Evolutionary conservation across 192 early-diverging fungal species (phyloP).

Genomic region (Dissophora ornata): DNA sequence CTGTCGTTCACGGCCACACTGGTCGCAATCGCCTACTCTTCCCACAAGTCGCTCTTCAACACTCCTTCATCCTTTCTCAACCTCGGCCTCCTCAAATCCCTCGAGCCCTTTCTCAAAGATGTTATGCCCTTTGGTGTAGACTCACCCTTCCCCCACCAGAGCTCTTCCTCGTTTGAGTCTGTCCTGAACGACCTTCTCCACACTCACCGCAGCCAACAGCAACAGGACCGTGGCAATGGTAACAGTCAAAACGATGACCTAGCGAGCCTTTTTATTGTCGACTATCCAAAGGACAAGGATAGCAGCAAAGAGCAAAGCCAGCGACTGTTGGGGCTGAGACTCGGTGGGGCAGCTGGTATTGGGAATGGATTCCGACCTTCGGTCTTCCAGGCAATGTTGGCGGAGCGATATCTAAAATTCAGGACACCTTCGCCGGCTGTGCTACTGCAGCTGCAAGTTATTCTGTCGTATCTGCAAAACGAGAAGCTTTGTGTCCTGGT

Average conservation of each 20-base stretch:
- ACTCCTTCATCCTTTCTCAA: slow-evolving; percentile 49
- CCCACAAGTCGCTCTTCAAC: slow-evolving; percentile 48
- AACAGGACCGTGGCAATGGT: too few species aligned
- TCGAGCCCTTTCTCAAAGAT: slow-evolving; percentile 52
- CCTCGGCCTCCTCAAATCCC: slow-evolving; percentile 47
- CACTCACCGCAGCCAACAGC: background rate
- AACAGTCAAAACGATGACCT: background rate
- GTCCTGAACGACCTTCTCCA: slow-evolving; percentile 24
- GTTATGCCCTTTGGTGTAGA: slow-evolving; percentile 38
- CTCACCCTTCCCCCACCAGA: slow-evolving; percentile 12
- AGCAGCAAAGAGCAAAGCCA: slow-evolving; percentile 21
- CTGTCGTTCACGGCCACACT: slow-evolving; percentile 42
- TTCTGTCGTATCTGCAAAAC: slow-evolving; percentile 59
- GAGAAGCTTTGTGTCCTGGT: slow-evolving; percentile 62
- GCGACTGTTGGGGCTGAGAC: too few species aligned
- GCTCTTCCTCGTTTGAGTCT: slow-evolving; percentile 10
- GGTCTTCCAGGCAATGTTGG: slow-evolving; percentile 52
- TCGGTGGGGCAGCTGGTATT: slow-evolving; percentile 42
- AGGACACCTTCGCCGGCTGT: slow-evolving; percentile 44
- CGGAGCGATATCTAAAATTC: slow-evolving; percentile 49
- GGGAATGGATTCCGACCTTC: slow-evolving; percentile 49
- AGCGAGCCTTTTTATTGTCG: background rate
- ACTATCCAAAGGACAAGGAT: slow-evolving; percentile 1
- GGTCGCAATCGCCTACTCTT: slow-evolving; percentile 45
- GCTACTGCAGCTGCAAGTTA: slow-evolving; percentile 38